A percentile compares a stretch with the other conserved stretches of the same genome.
phyloP scores from a whole-genome alignment of 768 basidiomycete genomes.

The Hericium rajendrae region DNA sequence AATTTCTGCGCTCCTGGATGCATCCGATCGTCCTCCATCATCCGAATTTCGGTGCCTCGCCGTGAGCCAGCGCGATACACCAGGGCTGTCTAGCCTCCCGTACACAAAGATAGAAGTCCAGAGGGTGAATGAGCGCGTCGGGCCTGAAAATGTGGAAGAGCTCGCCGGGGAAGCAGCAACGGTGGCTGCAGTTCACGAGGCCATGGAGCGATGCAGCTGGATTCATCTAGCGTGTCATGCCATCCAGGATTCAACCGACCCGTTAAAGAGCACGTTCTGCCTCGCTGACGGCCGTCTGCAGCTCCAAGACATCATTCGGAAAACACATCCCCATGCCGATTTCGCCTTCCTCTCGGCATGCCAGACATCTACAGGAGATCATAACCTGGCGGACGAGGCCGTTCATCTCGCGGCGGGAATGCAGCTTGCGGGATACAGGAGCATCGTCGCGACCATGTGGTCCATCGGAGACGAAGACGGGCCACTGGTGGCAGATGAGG shows the following conservation, averaged over 20 bases:
- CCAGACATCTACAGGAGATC: background rate
- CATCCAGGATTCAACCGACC: background rate
- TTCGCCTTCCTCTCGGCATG: background rate
- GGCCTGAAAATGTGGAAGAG: background rate
- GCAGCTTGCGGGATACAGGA: background rate
- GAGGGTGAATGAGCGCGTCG: background rate
- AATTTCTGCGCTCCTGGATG: background rate
- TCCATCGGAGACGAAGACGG: background rate
- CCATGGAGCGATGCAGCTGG: background rate
- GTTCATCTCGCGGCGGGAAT: background rate
- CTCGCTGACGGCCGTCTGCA: background rate
- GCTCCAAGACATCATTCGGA: background rate
- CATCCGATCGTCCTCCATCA: background rate
- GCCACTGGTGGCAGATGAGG: background rate
- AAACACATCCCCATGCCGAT: background rate
- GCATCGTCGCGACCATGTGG: background rate
- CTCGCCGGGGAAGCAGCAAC: background rate
- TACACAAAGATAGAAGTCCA: background rate
- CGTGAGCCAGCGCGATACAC: background rate
- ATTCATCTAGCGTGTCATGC: background rate
- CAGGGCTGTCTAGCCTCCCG: background rate
- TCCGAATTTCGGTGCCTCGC: background rate
- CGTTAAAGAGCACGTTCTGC: background rate
- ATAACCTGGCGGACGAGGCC: background rate
- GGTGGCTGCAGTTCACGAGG: background rate